phyloP scores from a whole-genome alignment of 2,329 filamentous ascomycete genomes.

The Trichoderma sp. region DNA sequence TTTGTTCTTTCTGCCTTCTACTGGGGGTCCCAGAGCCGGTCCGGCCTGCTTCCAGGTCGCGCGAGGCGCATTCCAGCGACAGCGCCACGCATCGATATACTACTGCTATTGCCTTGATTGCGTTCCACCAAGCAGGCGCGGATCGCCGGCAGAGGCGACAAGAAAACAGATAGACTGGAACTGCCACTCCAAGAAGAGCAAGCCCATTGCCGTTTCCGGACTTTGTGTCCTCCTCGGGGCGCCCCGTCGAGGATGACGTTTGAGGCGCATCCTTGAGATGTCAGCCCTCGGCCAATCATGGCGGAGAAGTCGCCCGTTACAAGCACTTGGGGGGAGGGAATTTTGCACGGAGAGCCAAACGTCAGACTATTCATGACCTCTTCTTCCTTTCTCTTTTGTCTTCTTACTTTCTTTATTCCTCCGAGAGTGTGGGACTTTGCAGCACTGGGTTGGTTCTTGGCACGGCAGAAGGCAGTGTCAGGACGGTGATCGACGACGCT shows the following conservation, averaged over 20 bases:
- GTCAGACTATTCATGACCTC: background rate
- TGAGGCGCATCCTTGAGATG: background rate
- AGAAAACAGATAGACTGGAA: background rate
- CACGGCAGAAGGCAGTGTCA: background rate
- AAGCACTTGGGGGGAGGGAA: background rate
- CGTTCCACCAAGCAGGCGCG: background rate
- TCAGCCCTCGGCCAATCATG: background rate
- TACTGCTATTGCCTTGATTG: too few species aligned
- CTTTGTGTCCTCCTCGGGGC: background rate
- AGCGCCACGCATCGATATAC: background rate
- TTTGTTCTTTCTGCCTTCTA: background rate
- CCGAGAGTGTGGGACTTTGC: background rate
- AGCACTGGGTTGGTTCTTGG: background rate
- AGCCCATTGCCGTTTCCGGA: background rate
- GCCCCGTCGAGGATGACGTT: background rate
- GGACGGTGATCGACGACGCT: constrained; percentile 6
- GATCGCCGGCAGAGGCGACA: background rate
- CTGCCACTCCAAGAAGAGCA: background rate
- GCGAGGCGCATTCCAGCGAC: background rate
- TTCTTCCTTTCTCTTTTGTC: background rate
- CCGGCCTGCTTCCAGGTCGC: background rate
- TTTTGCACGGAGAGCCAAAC: background rate
- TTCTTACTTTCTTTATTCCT: background rate
- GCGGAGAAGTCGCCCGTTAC: background rate
- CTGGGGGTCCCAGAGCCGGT: too few species aligned